Evolutionary conservation across 257 asterid genomes (phyloP).

Genomic region (Vinca minor): DNA sequence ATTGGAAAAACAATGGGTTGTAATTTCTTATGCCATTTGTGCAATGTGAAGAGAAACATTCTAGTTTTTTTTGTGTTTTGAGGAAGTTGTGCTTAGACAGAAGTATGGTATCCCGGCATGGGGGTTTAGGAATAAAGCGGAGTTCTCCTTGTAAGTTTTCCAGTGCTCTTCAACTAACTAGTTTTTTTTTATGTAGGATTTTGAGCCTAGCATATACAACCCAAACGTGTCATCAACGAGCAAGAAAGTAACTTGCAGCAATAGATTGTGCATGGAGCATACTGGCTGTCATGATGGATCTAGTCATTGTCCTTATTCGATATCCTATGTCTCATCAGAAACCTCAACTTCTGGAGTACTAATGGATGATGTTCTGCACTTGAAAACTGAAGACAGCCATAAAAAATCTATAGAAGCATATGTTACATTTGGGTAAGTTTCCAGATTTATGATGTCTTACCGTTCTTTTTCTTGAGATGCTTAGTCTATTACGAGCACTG

Average conservation of each 20-base stretch:
- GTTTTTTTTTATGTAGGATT: conserved; percentile 40
- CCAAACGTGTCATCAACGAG: conserved; percentile 60
- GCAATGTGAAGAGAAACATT: neutral
- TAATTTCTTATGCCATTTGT: neutral
- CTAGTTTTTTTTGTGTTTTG: neutral
- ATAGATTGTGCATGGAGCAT: conserved; percentile 42
- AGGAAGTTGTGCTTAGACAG: too few species aligned
- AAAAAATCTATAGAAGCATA: conserved; percentile 40
- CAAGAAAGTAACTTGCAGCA: conserved; percentile 59
- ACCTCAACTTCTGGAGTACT: conserved; percentile 88
- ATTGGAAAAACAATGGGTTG: neutral
- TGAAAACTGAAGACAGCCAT: conserved; percentile 38
- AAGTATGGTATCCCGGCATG: neutral
- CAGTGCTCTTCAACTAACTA: conserved; percentile 5
- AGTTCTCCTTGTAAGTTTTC: neutral
- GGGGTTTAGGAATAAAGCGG: neutral
- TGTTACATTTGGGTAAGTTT: conserved; percentile 73
- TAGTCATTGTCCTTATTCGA: conserved; percentile 61
- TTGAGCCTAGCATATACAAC: conserved; percentile 62
- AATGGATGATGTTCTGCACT: conserved; percentile 69
- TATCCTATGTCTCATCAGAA: conserved; percentile 67
- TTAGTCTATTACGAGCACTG: neutral
- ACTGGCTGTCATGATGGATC: conserved; percentile 36
- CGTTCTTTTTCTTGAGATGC: conserved; percentile 1
- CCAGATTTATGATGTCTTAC: conserved; percentile 15